These are phyloP conservation scores for Candida incommunis DNA, from an alignment of 805 yeast genomes.

Conservation along the genomic window DNA sequence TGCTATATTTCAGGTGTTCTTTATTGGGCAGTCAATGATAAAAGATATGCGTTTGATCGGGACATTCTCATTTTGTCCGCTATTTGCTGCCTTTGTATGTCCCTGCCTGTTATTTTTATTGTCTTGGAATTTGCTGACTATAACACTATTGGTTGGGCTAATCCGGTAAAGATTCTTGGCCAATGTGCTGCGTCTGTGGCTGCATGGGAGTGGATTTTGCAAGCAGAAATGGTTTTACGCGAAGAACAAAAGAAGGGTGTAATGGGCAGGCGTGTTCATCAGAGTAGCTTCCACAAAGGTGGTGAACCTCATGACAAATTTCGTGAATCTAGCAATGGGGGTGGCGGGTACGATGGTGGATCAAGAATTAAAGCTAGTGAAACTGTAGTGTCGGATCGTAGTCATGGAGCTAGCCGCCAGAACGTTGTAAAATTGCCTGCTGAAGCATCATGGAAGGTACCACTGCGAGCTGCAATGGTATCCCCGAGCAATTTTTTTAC, in stretches of 20 bases:
- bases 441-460: neutral
- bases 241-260: neutral
- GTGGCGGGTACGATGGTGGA: neutral
- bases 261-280: neutral
- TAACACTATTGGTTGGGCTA: neutral
- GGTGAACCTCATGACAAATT: neutral
- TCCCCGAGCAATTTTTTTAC: neutral
- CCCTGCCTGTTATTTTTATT: neutral
- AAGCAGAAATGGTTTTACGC: constrained; percentile 1
- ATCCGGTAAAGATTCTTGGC: neutral
- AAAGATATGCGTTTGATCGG: neutral
- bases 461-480: neutral
- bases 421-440: neutral
- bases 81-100: neutral
- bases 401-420: neutral
- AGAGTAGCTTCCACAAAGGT: neutral
- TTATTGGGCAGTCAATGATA: neutral
- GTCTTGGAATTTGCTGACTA: neutral
- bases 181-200: neutral
- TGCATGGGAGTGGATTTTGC: constrained; percentile 1
- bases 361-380: neutral
- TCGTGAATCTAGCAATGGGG: neutral
- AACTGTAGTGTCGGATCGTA: no score
- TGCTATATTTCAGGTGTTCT: neutral
- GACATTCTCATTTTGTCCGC: neutral